These are phyloP conservation scores for Scytalidium lignicola DNA, from an alignment of 2,329 filamentous ascomycete genomes.

Conservation along the genomic window DNA sequence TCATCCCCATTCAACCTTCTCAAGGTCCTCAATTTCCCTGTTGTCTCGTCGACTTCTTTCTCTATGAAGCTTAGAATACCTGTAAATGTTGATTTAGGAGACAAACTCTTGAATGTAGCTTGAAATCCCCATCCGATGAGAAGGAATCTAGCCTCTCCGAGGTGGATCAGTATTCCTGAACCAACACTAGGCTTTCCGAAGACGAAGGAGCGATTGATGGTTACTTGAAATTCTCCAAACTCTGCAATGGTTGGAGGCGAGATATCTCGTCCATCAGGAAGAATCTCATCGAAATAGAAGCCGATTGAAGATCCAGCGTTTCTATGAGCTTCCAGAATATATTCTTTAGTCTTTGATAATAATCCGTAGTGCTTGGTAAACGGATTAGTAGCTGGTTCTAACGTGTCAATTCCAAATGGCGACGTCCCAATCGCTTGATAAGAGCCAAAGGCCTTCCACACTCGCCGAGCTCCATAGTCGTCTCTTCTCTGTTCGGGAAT, in stretches of 20 bases:
- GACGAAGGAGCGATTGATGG: constrained; percentile 34
- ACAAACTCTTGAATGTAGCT: constrained; percentile 28
- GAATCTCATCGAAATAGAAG: constrained; percentile 33
- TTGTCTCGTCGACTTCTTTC: constrained; percentile 24
- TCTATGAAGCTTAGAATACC: constrained; percentile 33
- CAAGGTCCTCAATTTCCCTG: constrained; percentile 28
- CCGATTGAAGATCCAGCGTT: constrained; percentile 29
- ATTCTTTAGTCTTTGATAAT: constrained; percentile 23
- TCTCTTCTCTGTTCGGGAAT: constrained; percentile 49
- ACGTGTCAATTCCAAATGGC: constrained; percentile 36
- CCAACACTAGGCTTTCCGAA: constrained; percentile 35
- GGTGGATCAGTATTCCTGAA: constrained; percentile 34
- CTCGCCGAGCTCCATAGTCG: constrained; percentile 36
- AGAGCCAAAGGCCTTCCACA: constrained; percentile 38
- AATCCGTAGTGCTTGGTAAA: constrained; percentile 20
- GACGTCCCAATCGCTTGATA: constrained; percentile 33
- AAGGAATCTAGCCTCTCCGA: constrained; percentile 29
- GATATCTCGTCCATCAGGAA: constrained; percentile 22
- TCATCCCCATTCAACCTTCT: constrained; percentile 35
- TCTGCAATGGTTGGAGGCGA: constrained; percentile 11
- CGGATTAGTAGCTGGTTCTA: constrained; percentile 5
- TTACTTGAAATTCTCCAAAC: constrained; percentile 29
- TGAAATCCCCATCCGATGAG: constrained; percentile 34
- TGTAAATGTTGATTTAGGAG: constrained; percentile 30
- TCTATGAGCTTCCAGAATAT: constrained; percentile 21